Evolutionary conservation across 805 yeast species (phyloP).

Genomic region (Nakazawaea wickerhamii): DNA sequence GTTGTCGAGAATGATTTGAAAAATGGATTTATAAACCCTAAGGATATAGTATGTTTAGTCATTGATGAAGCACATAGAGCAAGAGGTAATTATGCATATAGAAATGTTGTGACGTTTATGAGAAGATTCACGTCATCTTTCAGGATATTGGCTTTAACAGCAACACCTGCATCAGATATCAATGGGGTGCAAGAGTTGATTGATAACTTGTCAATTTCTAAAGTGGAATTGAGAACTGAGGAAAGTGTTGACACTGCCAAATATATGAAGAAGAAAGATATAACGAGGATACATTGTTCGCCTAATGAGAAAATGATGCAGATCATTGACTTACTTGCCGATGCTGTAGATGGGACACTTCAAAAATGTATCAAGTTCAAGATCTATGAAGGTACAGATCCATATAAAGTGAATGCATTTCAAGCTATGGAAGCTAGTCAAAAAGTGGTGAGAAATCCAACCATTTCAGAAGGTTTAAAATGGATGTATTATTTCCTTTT

Average conservation of each 20-base stretch:
- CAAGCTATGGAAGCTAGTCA: slow-evolving; percentile 65
- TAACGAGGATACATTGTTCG: slow-evolving; percentile 54
- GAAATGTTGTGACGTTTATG: slow-evolving; percentile 68
- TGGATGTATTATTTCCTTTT: slow-evolving; percentile 65
- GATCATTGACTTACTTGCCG: slow-evolving; percentile 48
- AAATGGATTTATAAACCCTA: slow-evolving; percentile 72
- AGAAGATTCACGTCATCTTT: slow-evolving; percentile 59
- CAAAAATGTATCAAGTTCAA: slow-evolving; percentile 58
- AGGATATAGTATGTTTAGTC: slow-evolving; percentile 66
- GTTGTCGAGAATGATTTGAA: slow-evolving; percentile 87
- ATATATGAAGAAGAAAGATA: slow-evolving; percentile 66
- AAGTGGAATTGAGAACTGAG: slow-evolving; percentile 83
- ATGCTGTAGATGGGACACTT: slow-evolving; percentile 63
- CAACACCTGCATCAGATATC: slow-evolving; percentile 88
- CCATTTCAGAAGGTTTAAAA: slow-evolving; percentile 61
- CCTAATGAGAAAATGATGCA: slow-evolving; percentile 50
- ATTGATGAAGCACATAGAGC: slow-evolving; percentile 97
- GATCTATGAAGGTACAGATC: slow-evolving; percentile 61
- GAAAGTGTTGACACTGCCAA: slow-evolving; percentile 71
- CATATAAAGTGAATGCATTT: slow-evolving; percentile 64
- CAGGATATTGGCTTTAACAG: slow-evolving; percentile 82
- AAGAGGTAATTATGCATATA: slow-evolving; percentile 84
- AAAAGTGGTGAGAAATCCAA: slow-evolving; percentile 45
- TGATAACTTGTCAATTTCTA: slow-evolving; percentile 64
- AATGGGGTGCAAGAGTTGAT: slow-evolving; percentile 87